Evolutionary conservation across 73 alveolate genomes (phyloP), one percentile per base, ranked within the genome.

Genomic region (Paramecium octaurelia): DNA sequence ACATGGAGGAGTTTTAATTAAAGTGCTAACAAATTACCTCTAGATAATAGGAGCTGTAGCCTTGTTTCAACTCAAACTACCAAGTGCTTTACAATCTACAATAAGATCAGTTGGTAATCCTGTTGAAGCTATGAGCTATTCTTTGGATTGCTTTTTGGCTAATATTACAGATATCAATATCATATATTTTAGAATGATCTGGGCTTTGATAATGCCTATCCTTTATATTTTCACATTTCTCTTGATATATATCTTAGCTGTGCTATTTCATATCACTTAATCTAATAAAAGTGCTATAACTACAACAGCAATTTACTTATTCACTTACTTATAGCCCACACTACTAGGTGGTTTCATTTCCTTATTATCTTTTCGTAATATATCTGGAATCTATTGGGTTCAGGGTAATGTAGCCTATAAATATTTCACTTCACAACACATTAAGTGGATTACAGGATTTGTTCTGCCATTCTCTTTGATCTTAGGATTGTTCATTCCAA

Each of bases 371-470:
- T 75, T 31, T 18, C 42, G 88, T 31, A 9, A 10, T 10, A 75
- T 75, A 11, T 75, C 88, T 14, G 60, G 40, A 12, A 75, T 75
- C 1, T 34, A 31, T n/a, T 75, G 88, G 88, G 36, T 75, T 4
- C 36, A 75, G n/a, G 88, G 88, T 3, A 75, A 75, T 75, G 88
- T 75, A 0, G 88, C 88, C 1, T 75, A 75, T 40, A 75, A 36
- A 12, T 75, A 75, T 75, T 0, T 34, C 1, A 36, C 64, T 31
- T 2, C 1, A 75, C n/a, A 34, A 35, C 88, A 75, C 10, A 34
- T 31, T 5, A 34, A 75, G 18, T 75, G 88, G 88, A 18, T 75
- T 14, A 16, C 18, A 21, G 57, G 36, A 3, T 75, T 75, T 40
- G 68, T 75, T 14, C 35, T 34, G 5, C 88, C 88, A 36, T 34